These are phyloP conservation scores for Xenosphaeropsis pyriputrescens DNA, from an alignment of 2,329 filamentous ascomycete genomes.

Conservation along the genomic window DNA sequence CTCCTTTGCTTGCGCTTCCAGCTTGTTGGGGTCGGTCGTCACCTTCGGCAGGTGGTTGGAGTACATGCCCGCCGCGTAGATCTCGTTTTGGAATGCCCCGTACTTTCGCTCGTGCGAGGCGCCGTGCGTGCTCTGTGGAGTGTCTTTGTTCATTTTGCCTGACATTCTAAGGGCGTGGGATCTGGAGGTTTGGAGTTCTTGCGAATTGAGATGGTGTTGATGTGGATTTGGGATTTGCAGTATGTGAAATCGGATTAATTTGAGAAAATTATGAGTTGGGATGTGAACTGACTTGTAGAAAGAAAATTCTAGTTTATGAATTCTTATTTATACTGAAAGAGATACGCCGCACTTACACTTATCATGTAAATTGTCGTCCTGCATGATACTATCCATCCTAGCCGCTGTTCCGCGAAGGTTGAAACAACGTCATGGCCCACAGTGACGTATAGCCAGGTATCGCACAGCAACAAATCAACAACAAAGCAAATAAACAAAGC, in stretches of 20 bases:
- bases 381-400: not conserved
- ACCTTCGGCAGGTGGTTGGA: constrained; percentile 30
- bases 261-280: too few relatives aligned
- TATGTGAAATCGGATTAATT: too few relatives aligned
- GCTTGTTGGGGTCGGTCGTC: constrained; percentile 41
- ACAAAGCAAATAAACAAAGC: not conserved
- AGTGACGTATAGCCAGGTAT: not conserved
- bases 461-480: not conserved
- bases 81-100: constrained; percentile 18
- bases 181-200: too few relatives aligned
- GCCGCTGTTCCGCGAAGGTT: not conserved
- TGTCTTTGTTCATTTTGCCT: constrained; percentile 7
- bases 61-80: constrained; percentile 37
- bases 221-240: too few relatives aligned
- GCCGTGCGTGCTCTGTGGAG: constrained; percentile 7
- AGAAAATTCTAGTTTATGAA: too few relatives aligned
- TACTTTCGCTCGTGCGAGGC: constrained; percentile 7
- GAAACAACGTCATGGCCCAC: not conserved
- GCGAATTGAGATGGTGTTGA: too few relatives aligned
- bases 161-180: constrained; percentile 3
- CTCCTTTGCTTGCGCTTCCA: constrained; percentile 38
- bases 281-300: too few relatives aligned
- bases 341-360: too few relatives aligned
- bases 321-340: too few relatives aligned
- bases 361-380: not conserved